phyloP scores from a whole-genome alignment of 2,329 filamentous ascomycete species.

The Fusarium coicis region DNA sequence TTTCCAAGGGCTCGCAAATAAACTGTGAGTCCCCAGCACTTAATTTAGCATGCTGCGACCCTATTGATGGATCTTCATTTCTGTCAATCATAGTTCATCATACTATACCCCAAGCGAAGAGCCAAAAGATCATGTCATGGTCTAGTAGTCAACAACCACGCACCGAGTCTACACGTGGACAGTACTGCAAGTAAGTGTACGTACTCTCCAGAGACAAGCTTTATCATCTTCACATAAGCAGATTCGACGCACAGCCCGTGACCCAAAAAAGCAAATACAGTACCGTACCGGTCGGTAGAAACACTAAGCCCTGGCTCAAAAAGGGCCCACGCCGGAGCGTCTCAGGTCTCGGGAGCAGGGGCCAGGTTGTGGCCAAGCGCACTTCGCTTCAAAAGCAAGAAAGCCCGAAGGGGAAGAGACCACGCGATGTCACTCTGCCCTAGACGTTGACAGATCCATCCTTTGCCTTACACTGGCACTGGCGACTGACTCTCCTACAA shows the following conservation, averaged over 20 bases:
- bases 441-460: conserved; percentile 31
- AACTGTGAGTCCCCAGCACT: conserved; percentile 6
- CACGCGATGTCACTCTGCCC: conserved; percentile 36
- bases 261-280: conserved; percentile 31
- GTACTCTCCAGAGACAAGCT: conserved; percentile 16
- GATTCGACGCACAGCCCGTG: conserved; percentile 14
- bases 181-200: not conserved
- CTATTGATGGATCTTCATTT: conserved; percentile 29
- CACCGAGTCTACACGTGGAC: not conserved
- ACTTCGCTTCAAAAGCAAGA: conserved; percentile 23
- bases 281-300: not conserved
- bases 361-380: conserved; percentile 15
- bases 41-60: conserved; percentile 10
- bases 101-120: conserved; percentile 3
- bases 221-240: conserved; percentile 40
- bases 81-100: conserved; percentile 14
- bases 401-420: conserved; percentile 21
- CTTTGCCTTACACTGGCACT: not conserved
- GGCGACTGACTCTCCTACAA: conserved; percentile 6
- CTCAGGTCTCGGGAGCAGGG: conserved; percentile 44
- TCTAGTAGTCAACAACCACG: not conserved
- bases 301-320: conserved; percentile 32
- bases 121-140: conserved; percentile 4
- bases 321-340: conserved; percentile 38
- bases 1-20: conserved; percentile 1